Evolutionary conservation across 805 yeast genomes (phyloP).

Genomic region (Yarrowia sp.): DNA sequence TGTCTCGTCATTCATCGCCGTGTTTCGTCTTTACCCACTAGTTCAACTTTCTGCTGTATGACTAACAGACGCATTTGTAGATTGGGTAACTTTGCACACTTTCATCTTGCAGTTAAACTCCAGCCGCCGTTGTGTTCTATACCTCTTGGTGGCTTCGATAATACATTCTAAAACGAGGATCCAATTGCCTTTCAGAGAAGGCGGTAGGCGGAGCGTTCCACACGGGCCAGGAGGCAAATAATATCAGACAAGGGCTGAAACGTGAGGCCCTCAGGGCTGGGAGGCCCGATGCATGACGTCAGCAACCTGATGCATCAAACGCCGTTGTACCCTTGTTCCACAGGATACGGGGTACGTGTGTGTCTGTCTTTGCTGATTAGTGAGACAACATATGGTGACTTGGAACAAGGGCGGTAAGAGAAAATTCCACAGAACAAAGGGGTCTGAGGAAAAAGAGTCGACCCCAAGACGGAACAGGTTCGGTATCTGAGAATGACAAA

Average conservation of each 20-base stretch:
- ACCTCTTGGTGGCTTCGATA: slow-evolving; percentile 27
- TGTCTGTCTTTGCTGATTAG: slow-evolving; percentile 14
- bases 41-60: slow-evolving; percentile 5
- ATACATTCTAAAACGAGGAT: slow-evolving; percentile 1
- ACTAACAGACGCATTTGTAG: slow-evolving; percentile 17
- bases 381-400: slow-evolving; percentile 9
- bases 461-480: no score
- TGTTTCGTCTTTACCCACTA: not conserved
- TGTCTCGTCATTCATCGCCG: no score
- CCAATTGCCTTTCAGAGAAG: not conserved
- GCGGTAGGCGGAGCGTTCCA: not conserved
- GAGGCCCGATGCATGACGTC: slow-evolving; percentile 8
- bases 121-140: slow-evolving; percentile 26
- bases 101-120: slow-evolving; percentile 5
- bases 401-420: not conserved
- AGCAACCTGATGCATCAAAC: slow-evolving; percentile 11
- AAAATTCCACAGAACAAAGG: no score
- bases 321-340: not conserved
- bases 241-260: not conserved
- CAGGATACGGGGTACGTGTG: slow-evolving; percentile 14
- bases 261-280: not conserved
- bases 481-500: not conserved
- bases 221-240: not conserved
- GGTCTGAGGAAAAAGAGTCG: no score
- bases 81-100: no score